Percentiles rank a stretch among this genome's conserved stretches.
Evolutionary conservation across 495 filamentous ascomycete genomes (phyloP).

Genomic region (Gamarada debralockiae): DNA sequence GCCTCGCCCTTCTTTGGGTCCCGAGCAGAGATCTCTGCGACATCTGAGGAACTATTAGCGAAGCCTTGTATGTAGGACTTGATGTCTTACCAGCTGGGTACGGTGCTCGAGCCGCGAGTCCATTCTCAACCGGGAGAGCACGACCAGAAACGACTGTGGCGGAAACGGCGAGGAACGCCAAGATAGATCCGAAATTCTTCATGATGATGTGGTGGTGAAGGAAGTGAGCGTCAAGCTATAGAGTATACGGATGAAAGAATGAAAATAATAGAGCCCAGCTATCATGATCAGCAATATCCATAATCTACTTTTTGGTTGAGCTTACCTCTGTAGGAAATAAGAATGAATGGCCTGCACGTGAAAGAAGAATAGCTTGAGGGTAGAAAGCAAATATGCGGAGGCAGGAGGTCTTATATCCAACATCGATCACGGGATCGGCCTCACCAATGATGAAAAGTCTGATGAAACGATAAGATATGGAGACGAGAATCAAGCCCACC

Average conservation of each 20-base stretch:
- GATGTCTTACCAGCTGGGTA: slow-evolving; percentile 6
- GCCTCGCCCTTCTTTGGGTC: slow-evolving; percentile 16
- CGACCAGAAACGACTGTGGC: slow-evolving; percentile 29
- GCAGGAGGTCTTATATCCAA: slow-evolving; percentile 25
- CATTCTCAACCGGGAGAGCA: slow-evolving; percentile 20
- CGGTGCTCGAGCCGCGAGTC: slow-evolving; percentile 16
- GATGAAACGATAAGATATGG: slow-evolving; percentile 26
- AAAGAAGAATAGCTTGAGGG: slow-evolving; percentile 21
- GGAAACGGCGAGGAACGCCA: slow-evolving; percentile 31
- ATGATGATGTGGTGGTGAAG: slow-evolving; percentile 31
- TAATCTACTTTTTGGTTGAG: slow-evolving; percentile 7
- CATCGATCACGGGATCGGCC: slow-evolving; percentile 12
- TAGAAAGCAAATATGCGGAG: slow-evolving; percentile 17
- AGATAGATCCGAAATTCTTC: slow-evolving; percentile 36
- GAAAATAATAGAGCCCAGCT: slow-evolving; percentile 37
- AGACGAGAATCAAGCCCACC: slow-evolving; percentile 14
- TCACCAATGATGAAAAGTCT: slow-evolving; percentile 21
- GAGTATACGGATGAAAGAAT: slow-evolving; percentile 25
- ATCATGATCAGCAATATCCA: slow-evolving; percentile 10
- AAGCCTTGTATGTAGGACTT: background rate
- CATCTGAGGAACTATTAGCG: background rate
- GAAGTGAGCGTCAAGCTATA: slow-evolving; percentile 24
- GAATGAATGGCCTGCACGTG: slow-evolving; percentile 20
- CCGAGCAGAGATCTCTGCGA: slow-evolving; percentile 4
- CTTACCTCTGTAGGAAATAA: slow-evolving; percentile 32